Conservation (phyloP, 441 rosid genomes). For the Gossypium gossypioides region DNA sequence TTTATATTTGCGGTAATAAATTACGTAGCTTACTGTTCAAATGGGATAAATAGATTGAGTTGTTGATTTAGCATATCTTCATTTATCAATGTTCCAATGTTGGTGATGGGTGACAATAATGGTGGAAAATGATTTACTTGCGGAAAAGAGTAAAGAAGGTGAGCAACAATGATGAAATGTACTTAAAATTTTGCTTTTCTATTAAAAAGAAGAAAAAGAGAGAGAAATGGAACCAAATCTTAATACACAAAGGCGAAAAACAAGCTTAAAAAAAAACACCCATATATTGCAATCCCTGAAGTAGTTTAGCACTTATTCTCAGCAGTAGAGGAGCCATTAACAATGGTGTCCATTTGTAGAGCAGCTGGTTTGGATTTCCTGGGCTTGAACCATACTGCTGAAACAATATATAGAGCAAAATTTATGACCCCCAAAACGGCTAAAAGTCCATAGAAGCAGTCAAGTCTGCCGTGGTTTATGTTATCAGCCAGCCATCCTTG, state of each 20-base stretch:
- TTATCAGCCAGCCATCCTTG: constrained; percentile 54
- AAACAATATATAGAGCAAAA: constrained; percentile 27
- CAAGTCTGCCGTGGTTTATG: constrained; percentile 59
- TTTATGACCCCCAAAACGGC: constrained; percentile 35
- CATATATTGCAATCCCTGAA: not conserved
- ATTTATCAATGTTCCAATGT: too few relatives aligned
- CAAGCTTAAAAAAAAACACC: not conserved
- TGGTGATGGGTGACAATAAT: too few relatives aligned
- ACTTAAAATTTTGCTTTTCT: too few relatives aligned
- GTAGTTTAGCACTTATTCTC: constrained; percentile 29
- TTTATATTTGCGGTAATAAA: too few relatives aligned
- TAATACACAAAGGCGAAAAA: constrained; percentile 9
- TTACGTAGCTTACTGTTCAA: too few relatives aligned
- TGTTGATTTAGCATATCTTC: too few relatives aligned
- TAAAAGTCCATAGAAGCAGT: constrained; percentile 50
- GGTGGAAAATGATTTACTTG: too few relatives aligned
- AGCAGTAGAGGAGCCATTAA: constrained; percentile 25
- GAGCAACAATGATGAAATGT: too few relatives aligned
- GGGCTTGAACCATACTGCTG: constrained; percentile 50
- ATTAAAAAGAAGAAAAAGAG: too few relatives aligned
- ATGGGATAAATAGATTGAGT: too few relatives aligned
- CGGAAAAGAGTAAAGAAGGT: too few relatives aligned
- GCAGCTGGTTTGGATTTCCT: constrained; percentile 24
- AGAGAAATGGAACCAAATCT: not conserved
- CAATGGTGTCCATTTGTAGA: constrained; percentile 29